Conservation (phyloP, 202 grass and related monocot genomes). For the Zoysia matrella region DNA sequence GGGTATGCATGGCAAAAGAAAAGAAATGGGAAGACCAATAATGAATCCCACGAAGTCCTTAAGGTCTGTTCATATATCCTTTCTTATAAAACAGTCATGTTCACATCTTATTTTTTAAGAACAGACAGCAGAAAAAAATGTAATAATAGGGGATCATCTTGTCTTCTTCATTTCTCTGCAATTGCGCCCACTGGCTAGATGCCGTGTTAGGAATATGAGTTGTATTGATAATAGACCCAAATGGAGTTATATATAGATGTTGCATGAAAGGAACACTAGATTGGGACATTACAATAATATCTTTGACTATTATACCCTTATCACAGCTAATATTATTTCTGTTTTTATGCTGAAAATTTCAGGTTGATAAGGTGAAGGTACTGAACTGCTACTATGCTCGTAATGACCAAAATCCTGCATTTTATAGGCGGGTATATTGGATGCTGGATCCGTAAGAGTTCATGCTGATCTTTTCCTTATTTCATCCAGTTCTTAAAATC, state of each 20-base stretch:
- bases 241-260: too few species aligned
- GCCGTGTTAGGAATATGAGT: too few species aligned
- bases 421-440: conserved; percentile 89
- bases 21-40: conserved; percentile 63
- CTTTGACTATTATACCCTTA: too few species aligned
- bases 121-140: too few species aligned
- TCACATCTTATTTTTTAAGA: not conserved
- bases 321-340: conserved; percentile 12
- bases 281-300: too few species aligned
- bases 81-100: not conserved
- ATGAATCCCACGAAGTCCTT: conserved; percentile 85
- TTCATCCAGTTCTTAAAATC: not conserved
- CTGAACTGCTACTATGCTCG: conserved; percentile 86
- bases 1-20: conserved; percentile 81
- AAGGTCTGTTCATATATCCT: conserved; percentile 57
- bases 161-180: too few species aligned
- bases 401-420: conserved; percentile 58
- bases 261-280: too few species aligned
- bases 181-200: too few species aligned
- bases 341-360: conserved; percentile 36
- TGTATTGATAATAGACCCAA: not conserved
- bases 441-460: conserved; percentile 92
- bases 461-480: not conserved
- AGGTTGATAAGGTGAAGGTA: conserved; percentile 74
- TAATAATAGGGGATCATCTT: too few species aligned